Conservation (phyloP, 2,329 filamentous ascomycete genomes). For the Aureobasidium vineae region DNA sequence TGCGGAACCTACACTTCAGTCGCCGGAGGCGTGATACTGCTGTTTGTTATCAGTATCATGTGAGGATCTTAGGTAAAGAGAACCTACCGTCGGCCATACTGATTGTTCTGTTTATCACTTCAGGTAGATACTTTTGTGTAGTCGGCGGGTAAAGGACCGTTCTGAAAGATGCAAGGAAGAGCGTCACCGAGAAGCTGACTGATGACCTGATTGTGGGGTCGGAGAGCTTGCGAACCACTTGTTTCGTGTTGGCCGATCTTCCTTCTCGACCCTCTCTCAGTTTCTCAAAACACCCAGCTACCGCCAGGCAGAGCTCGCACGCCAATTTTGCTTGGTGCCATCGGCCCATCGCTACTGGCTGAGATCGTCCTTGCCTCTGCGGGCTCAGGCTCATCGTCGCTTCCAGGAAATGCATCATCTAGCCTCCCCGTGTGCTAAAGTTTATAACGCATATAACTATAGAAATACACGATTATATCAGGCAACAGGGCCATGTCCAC, state of each 20-base stretch:
- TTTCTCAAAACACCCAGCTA: no score
- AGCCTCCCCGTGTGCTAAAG: no score
- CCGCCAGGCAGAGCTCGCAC: background rate
- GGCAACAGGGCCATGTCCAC: no score
- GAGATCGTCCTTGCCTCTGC: background rate
- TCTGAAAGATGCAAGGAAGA: background rate
- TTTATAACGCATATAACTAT: no score
- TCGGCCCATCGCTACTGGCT: background rate
- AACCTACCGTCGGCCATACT: slow-evolving; percentile 17
- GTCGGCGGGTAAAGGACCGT: background rate
- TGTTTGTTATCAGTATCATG: slow-evolving; percentile 22
- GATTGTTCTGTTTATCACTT: background rate
- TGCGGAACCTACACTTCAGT: slow-evolving; percentile 44
- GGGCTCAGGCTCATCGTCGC: no score
- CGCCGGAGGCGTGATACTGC: slow-evolving; percentile 37
- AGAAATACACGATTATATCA: no score
- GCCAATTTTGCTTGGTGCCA: background rate
- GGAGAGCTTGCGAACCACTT: background rate
- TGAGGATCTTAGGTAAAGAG: no score
- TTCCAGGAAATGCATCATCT: background rate
- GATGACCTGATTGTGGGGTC: slow-evolving; percentile 1
- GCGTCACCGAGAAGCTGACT: background rate
- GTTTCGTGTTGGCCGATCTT: background rate
- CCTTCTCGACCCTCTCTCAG: background rate
- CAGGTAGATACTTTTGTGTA: background rate